A percentile compares a stretch with the other conserved stretches of the same genome.
Conservation (phyloP, 345 rosid genomes). For the Excoecaria cochinchinensis region DNA sequence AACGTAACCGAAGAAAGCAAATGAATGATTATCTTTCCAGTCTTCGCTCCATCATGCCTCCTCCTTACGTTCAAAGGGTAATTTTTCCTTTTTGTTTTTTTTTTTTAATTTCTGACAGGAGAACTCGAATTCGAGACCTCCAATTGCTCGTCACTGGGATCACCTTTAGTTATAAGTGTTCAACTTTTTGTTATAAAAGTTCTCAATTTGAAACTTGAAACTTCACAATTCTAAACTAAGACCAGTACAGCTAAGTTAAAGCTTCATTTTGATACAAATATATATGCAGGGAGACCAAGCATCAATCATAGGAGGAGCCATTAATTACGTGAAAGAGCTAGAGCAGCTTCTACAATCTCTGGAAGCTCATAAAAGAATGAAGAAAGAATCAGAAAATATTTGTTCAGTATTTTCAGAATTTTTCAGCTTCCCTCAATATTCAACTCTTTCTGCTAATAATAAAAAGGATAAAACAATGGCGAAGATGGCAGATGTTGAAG, state of each 20-base stretch:
- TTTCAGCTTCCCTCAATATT: slow-evolving; percentile 65
- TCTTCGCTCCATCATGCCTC: slow-evolving; percentile 86
- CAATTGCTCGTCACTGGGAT: no score
- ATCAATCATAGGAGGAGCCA: slow-evolving; percentile 51
- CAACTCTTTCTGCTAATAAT: slow-evolving; percentile 12
- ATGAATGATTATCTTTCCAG: slow-evolving; percentile 85
- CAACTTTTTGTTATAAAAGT: no score
- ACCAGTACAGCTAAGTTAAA: no score
- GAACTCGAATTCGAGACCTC: no score
- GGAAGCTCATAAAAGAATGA: slow-evolving; percentile 29
- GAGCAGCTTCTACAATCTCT: slow-evolving; percentile 36
- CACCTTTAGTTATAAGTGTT: no score
- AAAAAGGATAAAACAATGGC: no score
- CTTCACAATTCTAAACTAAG: no score
- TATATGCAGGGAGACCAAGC: slow-evolving; percentile 45
- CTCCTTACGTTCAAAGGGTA: slow-evolving; percentile 84
- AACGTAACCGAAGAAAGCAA: slow-evolving; percentile 89
- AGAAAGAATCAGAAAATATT: slow-evolving; percentile 23
- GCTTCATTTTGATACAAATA: no score
- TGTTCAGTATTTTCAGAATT: slow-evolving; percentile 30
- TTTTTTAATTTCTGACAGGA: background rate
- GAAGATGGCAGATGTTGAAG: slow-evolving; percentile 63
- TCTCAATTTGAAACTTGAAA: no score
- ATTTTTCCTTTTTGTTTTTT: background rate
- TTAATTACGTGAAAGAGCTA: slow-evolving; percentile 47